A percentile compares a stretch with the other conserved stretches of the same genome.
Conservation (phyloP, 2,329 filamentous ascomycete species). For the Cyanodermella asteris region DNA sequence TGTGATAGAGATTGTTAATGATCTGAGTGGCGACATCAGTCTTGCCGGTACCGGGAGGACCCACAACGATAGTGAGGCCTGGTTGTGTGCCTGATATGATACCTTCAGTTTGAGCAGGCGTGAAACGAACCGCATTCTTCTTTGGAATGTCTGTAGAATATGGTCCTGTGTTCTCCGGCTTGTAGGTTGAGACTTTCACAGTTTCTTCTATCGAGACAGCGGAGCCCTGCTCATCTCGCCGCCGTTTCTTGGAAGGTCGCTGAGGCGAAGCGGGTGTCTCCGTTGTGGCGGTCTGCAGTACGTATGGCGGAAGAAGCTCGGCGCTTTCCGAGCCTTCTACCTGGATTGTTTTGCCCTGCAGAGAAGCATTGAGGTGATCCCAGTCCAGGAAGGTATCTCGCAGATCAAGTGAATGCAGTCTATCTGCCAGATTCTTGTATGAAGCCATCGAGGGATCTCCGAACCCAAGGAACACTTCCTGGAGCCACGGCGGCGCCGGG, state of each 20-base stretch:
- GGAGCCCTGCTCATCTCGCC: constrained; percentile 52
- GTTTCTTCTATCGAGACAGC: constrained; percentile 40
- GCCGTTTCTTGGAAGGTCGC: constrained; percentile 65
- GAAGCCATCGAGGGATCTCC: constrained; percentile 76
- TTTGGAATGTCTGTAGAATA: constrained; percentile 72
- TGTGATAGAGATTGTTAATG: constrained; percentile 97
- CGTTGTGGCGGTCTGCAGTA: constrained; percentile 40
- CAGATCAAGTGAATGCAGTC: constrained; percentile 62
- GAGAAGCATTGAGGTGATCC: constrained; percentile 76
- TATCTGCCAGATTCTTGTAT: constrained; percentile 62
- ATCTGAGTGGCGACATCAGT: constrained; percentile 98
- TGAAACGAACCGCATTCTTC: constrained; percentile 69
- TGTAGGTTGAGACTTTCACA: constrained; percentile 73
- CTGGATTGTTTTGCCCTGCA: constrained; percentile 43
- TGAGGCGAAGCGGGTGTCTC: constrained; percentile 26
- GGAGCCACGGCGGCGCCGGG: constrained; percentile 72
- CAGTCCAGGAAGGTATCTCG: constrained; percentile 89
- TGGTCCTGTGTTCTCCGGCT: constrained; percentile 67
- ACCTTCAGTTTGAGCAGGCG: constrained; percentile 73
- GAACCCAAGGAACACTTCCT: constrained; percentile 94
- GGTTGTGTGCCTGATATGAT: constrained; percentile 88
- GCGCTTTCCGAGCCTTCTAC: constrained; percentile 1
- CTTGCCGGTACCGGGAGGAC: constrained; percentile 90
- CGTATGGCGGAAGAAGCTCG: constrained; percentile 55
- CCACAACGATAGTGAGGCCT: constrained; percentile 80